Evolutionary conservation across 1,284 basidiomycete genomes (phyloP), one percentile per base, ranked within the genome.

Genomic region (Schizophyllum commune): DNA sequence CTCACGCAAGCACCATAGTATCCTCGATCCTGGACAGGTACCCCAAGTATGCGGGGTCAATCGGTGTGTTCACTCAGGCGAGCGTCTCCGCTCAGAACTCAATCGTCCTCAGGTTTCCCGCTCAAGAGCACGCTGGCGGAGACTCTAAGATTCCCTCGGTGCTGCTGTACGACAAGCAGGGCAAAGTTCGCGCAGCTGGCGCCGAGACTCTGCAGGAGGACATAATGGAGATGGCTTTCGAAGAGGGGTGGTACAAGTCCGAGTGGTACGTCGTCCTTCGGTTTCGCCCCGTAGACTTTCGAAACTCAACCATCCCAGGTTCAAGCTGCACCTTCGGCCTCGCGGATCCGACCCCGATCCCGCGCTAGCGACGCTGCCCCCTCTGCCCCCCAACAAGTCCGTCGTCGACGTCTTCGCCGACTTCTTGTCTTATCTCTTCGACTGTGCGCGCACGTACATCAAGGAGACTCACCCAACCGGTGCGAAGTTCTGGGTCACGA

Each of bases 321-420:
- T 47, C 39, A 47, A 47, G 39, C 39, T 47, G 39, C 39, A 47
- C 39, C 39, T 47, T 9, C 39, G 39, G 17, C 39, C 39, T 3
- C 2, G 39, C 17, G 39, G 39, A 47, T 47, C 39, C 2, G 39
- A 47, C 39, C 17, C 39, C 9, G 39, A 47, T 17, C 39, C 9
- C 17, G 39, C 9, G 4, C 17, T 47, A 9, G 3, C 39, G 13
- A 9, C 39, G 17, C 8, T 83, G 3, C 79, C 76, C 0, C 73
- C 78, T 0, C 72, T 86, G 0, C 84, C 84, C 0, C 57, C 65
- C 1, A 73, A 76, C 19, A 83, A 82, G 66, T 72, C 72, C 0
- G 73, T 76, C 1, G 66, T 78, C 0, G 75, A 81, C 17, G 74
- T 86, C 55, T 76, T 83, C 34, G 75, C 77, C 0, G 85, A 86